Percentiles rank a stretch among this genome's conserved stretches.
phyloP scores from a whole-genome alignment of 2,329 filamentous ascomycete genomes.

The Phialophora verrucosa region DNA sequence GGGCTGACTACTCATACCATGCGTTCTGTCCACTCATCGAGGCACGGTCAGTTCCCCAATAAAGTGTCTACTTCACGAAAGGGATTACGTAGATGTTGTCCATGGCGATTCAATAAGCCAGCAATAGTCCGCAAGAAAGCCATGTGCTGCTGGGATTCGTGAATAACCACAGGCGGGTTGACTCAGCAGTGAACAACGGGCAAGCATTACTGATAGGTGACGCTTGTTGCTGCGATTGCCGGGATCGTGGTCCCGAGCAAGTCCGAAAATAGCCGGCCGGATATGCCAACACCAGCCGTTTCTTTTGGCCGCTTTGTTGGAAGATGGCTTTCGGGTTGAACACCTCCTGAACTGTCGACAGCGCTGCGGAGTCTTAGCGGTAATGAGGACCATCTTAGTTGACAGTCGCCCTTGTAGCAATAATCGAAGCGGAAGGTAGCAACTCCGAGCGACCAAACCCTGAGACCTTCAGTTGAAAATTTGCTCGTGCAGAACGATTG shows the following conservation, averaged over 20 bases:
- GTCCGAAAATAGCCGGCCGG: constrained; percentile 21
- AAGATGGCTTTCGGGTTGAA: background rate
- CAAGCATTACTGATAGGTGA: constrained; percentile 13
- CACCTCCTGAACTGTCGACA: background rate
- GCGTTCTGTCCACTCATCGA: constrained; percentile 29
- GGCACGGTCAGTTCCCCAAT: constrained; percentile 30
- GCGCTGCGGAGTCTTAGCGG: background rate
- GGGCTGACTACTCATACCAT: constrained; percentile 22
- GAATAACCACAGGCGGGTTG: constrained; percentile 24
- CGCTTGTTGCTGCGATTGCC: constrained; percentile 9
- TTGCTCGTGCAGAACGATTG: background rate
- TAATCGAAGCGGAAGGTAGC: background rate
- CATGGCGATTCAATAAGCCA: constrained; percentile 20
- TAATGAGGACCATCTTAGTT: background rate
- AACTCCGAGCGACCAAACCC: background rate
- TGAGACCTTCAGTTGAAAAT: background rate
- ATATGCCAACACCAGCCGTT: background rate
- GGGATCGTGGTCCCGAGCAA: constrained; percentile 6
- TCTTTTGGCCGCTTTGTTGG: background rate
- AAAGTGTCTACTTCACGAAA: constrained; percentile 3
- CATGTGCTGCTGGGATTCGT: constrained; percentile 27
- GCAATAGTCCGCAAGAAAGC: constrained; percentile 13
- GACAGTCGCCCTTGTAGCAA: constrained; percentile 5
- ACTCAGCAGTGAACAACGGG: constrained; percentile 25
- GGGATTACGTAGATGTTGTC: constrained; percentile 15